Evolutionary conservation across 495 filamentous ascomycete species (phyloP), one percentile per base, ranked within the genome.

Genomic region (Hyaloscypha bicolor): DNA sequence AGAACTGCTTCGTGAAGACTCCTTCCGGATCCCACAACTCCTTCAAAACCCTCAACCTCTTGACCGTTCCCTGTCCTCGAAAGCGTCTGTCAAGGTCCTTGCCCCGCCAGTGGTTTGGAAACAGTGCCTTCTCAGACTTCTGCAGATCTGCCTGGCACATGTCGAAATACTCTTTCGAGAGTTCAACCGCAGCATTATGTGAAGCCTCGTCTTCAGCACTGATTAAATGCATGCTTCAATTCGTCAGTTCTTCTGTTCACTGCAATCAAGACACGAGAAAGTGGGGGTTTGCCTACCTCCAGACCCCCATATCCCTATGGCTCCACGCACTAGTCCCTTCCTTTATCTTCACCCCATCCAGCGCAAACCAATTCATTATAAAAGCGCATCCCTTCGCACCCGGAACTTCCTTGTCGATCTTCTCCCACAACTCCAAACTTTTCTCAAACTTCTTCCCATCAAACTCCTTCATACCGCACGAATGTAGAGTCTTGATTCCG

Each of bases 1-100:
- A 30, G 22, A 62, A 52, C 25, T 62, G 31, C 4, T 48, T 62
- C 21, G 32, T 42, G 35, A 83, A 74, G 32, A 75, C 61, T 19
- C 78, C 77, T 58, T 74, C 64, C 2, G 73, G 76, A 71, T 83
- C 82, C 80, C 81, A 83, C 55, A 65, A 71, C 60, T 64, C 69
- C 42, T 79, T 76, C 25, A 84, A 72, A 8, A 72, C 61, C 70
- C 63, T 74, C 60, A 83, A 30, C 42, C 56, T 74, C 22, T 66
- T 58, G 4, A 70, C 76, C 29, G 73, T 67, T 42, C 76, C 72
- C 9, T 74, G 74, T 19, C 71, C 73, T 78, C 82, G 81, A 64
- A 76, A 83, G 6, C 35, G 35, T 69, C 72, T 76, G 2, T 78
- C 76, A 52, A 63, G 1, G 55, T 42, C 55, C 4, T 35, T 29